Percentiles rank a stretch among this genome's conserved stretches.
Conservation (phyloP, 2,329 filamentous ascomycete species). For the Verticillium nubilum region DNA sequence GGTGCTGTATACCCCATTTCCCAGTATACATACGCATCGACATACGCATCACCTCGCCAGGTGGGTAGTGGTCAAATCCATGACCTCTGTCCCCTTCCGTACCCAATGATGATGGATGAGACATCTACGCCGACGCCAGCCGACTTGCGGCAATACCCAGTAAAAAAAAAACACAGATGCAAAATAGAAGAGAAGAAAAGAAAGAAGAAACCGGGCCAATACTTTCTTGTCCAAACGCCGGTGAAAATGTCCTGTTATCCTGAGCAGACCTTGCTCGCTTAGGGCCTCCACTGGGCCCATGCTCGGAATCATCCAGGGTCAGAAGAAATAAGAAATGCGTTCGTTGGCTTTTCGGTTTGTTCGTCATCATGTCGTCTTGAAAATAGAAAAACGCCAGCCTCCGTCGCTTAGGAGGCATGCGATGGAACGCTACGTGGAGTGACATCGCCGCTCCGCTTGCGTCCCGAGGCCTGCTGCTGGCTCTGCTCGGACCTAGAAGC, state of each 20-base stretch:
- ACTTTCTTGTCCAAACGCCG: not conserved
- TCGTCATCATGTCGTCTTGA: not conserved
- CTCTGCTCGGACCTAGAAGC: slow-evolving; percentile 43
- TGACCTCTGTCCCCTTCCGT: not conserved
- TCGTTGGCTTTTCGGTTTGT: not conserved
- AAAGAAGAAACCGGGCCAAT: not conserved
- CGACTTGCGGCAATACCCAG: not conserved
- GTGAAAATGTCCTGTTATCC: not conserved
- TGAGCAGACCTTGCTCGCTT: not conserved
- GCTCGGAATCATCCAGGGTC: slow-evolving; percentile 1
- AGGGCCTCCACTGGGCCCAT: not conserved
- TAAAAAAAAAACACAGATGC: not conserved
- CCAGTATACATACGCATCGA: not conserved
- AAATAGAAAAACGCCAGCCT: not conserved
- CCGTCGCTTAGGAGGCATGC: slow-evolving; percentile 29
- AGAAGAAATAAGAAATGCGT: not conserved
- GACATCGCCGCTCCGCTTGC: slow-evolving; percentile 50
- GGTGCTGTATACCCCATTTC: not conserved
- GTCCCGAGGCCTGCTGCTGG: slow-evolving; percentile 33
- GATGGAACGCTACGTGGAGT: slow-evolving; percentile 50
- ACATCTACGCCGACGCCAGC: not conserved
- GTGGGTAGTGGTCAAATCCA: not conserved
- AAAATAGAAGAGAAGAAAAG: not conserved
- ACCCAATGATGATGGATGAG: not conserved
- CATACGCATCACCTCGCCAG: not conserved